A percentile compares a stretch with the other conserved stretches of the same genome.
Evolutionary conservation across 2,329 filamentous ascomycete genomes (phyloP).

Genomic region (Neofusicoccum cordaticola): DNA sequence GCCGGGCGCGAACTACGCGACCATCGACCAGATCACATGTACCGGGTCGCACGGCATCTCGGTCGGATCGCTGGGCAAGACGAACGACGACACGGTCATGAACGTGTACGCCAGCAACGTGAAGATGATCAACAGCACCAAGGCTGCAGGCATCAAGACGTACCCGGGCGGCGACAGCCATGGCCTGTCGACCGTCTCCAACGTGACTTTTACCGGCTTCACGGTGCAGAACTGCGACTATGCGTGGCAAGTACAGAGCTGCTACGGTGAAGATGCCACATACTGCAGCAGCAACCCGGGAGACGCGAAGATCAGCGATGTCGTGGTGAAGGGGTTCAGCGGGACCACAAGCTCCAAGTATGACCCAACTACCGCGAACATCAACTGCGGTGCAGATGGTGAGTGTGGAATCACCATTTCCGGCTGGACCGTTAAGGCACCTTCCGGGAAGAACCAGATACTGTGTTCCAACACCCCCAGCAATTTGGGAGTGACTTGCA

Average conservation of each 20-base stretch:
- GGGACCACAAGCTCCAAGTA: slow-evolving; percentile 52
- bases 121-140: slow-evolving; percentile 42
- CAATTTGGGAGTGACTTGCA: slow-evolving; percentile 8
- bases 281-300: slow-evolving; percentile 13
- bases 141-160: slow-evolving; percentile 48
- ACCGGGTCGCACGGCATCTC: slow-evolving; percentile 46
- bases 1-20: slow-evolving; percentile 39
- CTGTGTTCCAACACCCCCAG: slow-evolving; percentile 9
- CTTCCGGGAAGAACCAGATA: slow-evolving; percentile 4
- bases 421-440: slow-evolving; percentile 6
- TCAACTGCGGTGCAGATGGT: slow-evolving; percentile 9
- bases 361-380: slow-evolving; percentile 30
- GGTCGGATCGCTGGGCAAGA: slow-evolving; percentile 46
- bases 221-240: slow-evolving; percentile 41
- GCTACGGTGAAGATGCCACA: slow-evolving; percentile 30
- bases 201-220: slow-evolving; percentile 43
- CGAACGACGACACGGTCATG: slow-evolving; percentile 40
- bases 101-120: slow-evolving; percentile 44
- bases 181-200: slow-evolving; percentile 37
- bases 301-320: neutral
- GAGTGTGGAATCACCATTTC: slow-evolving; percentile 6
- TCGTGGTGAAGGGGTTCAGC: slow-evolving; percentile 50
- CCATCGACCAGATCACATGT: slow-evolving; percentile 44
- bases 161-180: slow-evolving; percentile 41
- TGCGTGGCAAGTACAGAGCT: slow-evolving; percentile 48